Conservation (phyloP, 345 rosid genomes). For the Aurinia saxatilis region DNA sequence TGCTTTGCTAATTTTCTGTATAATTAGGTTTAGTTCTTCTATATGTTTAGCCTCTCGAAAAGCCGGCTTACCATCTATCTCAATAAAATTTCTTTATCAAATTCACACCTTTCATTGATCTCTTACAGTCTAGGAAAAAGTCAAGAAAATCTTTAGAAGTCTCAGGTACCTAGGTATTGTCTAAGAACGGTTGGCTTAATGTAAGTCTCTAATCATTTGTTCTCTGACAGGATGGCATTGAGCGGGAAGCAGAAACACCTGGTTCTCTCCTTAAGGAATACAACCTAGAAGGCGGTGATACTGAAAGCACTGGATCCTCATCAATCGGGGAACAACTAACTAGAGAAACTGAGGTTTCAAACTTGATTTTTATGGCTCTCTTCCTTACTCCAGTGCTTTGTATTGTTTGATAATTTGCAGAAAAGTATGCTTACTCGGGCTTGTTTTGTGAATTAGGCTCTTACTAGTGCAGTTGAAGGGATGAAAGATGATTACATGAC, state of each 20-base stretch:
- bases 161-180: not conserved
- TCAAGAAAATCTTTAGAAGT: not conserved
- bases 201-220: not conserved
- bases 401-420: conserved; percentile 3
- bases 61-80: too few relatives aligned
- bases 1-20: not conserved
- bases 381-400: not conserved
- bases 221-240: conserved; percentile 34
- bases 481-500: conserved; percentile 42
- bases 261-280: conserved; percentile 71
- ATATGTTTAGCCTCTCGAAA: not conserved
- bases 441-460: conserved; percentile 40
- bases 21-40: not conserved
- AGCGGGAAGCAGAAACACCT: conserved; percentile 25
- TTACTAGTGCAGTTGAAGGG: conserved; percentile 44
- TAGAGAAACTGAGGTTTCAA: conserved; percentile 40
- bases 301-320: conserved; percentile 28
- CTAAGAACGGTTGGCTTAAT: not conserved
- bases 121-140: too few relatives aligned
- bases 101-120: too few relatives aligned
- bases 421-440: conserved; percentile 1
- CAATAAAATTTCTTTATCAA: not conserved
- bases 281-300: conserved; percentile 44
- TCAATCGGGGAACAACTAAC: conserved; percentile 19
- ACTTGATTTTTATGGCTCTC: conserved; percentile 1